Evolutionary conservation across 805 yeast species (phyloP).

Genomic region (Komagataella kurtzmanii): DNA sequence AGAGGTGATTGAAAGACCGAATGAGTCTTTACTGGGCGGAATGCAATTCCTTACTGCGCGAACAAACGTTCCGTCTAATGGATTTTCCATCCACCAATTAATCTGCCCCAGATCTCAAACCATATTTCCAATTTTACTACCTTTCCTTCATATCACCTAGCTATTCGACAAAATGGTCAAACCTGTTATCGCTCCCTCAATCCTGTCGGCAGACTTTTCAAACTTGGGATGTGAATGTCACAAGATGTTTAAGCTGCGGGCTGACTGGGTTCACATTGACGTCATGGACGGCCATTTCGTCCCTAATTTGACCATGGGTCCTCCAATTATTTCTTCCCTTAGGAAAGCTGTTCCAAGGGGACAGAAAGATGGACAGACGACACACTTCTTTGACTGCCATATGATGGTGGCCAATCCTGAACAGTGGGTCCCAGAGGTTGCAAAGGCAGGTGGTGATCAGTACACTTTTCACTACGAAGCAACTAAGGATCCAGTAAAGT

Average conservation of each 20-base stretch:
- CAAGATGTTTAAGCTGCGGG: conserved; percentile 62
- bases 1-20: background rate
- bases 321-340: conserved; percentile 72
- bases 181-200: conserved; percentile 92
- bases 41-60: background rate
- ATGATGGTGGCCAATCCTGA: conserved; percentile 95
- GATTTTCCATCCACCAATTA: background rate
- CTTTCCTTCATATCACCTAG: background rate
- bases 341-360: conserved; percentile 67
- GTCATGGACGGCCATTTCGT: conserved; percentile 99
- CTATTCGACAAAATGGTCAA: conserved; percentile 18
- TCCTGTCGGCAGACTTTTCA: conserved; percentile 86
- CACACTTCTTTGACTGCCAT: conserved; percentile 76
- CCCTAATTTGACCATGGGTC: conserved; percentile 91
- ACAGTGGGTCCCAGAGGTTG: conserved; percentile 87
- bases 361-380: conserved; percentile 27
- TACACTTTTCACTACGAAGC: conserved; percentile 95
- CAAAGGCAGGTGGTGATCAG: conserved; percentile 89
- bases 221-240: conserved; percentile 81
- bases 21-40: background rate
- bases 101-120: background rate
- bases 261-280: conserved; percentile 97
- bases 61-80: background rate
- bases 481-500: conserved; percentile 59
- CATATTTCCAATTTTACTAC: background rate